Conservation (phyloP, 805 yeast genomes). For the Kuraishia floccosa region DNA sequence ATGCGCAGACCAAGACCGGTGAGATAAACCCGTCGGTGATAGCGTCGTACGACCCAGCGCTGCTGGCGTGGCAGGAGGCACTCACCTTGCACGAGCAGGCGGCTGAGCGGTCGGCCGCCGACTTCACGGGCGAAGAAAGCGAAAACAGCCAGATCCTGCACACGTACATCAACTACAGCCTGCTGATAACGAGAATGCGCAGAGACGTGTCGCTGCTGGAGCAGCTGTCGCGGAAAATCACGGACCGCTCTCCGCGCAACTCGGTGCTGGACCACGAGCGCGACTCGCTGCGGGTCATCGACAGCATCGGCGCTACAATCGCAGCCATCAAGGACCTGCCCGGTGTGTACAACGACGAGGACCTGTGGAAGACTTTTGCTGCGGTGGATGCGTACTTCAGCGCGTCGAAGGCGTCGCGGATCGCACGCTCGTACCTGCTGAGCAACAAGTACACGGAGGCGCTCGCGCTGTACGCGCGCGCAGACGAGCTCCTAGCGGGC, state of each 20-base stretch:
- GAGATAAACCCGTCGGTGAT: slow-evolving; percentile 22
- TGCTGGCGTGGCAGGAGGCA: slow-evolving; percentile 61
- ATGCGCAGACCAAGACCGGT: slow-evolving; percentile 20
- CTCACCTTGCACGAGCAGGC: slow-evolving; percentile 47
- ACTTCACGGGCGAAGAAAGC: slow-evolving; percentile 39
- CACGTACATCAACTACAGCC: slow-evolving; percentile 65
- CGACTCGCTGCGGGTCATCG: slow-evolving; percentile 37
- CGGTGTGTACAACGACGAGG: slow-evolving; percentile 84
- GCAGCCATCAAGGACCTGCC: slow-evolving; percentile 67
- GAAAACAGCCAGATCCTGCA: slow-evolving; percentile 66
- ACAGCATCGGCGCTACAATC: slow-evolving; percentile 39
- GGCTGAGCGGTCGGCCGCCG: slow-evolving; percentile 30
- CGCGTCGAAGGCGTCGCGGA: slow-evolving; percentile 26
- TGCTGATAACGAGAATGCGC: slow-evolving; percentile 52
- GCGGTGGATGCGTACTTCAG: slow-evolving; percentile 34
- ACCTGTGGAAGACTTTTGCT: slow-evolving; percentile 41
- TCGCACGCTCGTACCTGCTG: slow-evolving; percentile 34
- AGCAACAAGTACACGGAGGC: slow-evolving; percentile 32
- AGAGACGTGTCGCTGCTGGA: slow-evolving; percentile 48
- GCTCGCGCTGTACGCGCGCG: slow-evolving; percentile 27
- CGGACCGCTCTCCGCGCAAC: slow-evolving; percentile 10
- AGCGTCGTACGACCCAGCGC: slow-evolving; percentile 41
- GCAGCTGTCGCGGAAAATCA: slow-evolving; percentile 13
- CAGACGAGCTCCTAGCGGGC: slow-evolving; percentile 11
- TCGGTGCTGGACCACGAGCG: slow-evolving; percentile 18